These are phyloP conservation scores for Dissophora globulifera DNA, from an alignment of 192 early-diverging fungal species.

Conservation along the genomic window DNA sequence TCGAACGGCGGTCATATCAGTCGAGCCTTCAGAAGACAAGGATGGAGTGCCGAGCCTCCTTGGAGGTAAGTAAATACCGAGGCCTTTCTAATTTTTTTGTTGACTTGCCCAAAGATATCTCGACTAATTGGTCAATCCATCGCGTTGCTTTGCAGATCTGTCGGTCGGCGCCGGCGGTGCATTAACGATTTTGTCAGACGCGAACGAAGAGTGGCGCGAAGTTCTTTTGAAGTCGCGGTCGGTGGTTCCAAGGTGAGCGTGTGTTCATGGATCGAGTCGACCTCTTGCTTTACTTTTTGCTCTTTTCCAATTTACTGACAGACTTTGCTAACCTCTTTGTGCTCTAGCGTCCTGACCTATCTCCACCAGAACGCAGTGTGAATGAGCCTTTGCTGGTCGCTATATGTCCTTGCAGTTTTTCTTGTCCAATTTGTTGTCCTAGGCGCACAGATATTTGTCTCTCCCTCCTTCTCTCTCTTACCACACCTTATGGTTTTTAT, in stretches of 20 bases:
- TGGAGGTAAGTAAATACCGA: constrained; percentile 42
- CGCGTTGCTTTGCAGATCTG: constrained; percentile 54
- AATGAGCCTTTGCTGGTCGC: too few species aligned
- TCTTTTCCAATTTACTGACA: not conserved
- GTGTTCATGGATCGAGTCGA: too few species aligned
- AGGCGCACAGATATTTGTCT: too few species aligned
- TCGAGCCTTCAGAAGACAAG: constrained; percentile 9
- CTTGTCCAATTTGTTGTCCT: too few species aligned
- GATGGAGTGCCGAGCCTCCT: constrained; percentile 4
- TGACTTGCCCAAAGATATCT: too few species aligned
- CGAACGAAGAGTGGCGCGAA: constrained; percentile 88
- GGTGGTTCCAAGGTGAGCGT: constrained; percentile 61
- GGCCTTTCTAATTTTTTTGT: not conserved
- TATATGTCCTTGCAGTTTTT: not conserved
- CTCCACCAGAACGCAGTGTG: constrained; percentile 12
- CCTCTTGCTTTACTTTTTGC: not conserved
- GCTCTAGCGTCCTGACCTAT: constrained; percentile 26
- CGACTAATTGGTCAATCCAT: not conserved
- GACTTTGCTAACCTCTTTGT: not conserved
- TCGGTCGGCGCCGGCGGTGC: constrained; percentile 95
- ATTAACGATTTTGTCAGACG: constrained; percentile 87
- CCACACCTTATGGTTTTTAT: too few species aligned
- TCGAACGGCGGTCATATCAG: constrained; percentile 79
- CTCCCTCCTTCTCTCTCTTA: too few species aligned
- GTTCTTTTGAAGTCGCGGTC: constrained; percentile 81